Evolutionary conservation across 352 stramenopile genomes (phyloP).

Genomic region (Phytophthora kernoviae): DNA sequence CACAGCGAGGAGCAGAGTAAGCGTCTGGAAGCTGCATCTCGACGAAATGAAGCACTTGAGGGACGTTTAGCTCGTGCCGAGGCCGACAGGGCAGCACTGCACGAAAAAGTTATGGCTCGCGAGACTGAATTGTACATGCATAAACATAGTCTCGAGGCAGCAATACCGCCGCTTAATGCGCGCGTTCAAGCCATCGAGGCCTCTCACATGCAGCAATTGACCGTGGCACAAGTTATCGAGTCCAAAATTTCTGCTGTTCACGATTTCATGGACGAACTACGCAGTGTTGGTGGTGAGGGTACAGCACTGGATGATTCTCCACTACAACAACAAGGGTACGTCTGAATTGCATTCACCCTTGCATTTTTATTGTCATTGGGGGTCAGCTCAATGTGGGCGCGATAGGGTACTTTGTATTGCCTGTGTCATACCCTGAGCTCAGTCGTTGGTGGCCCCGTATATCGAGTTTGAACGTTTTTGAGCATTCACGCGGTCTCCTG

Average conservation of each 20-base stretch:
- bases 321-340: conserved; percentile 54
- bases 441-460: conserved; percentile 25
- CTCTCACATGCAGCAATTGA: conserved; percentile 31
- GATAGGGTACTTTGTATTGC: conserved; percentile 11
- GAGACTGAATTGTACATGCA: conserved; percentile 53
- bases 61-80: conserved; percentile 31
- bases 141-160: conserved; percentile 29
- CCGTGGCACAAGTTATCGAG: conserved; percentile 49
- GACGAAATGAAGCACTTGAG: conserved; percentile 40
- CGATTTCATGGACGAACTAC: conserved; percentile 66
- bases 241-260: conserved; percentile 61
- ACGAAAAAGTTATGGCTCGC: conserved; percentile 48
- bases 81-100: conserved; percentile 34
- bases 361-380: conserved; percentile 16
- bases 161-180: conserved; percentile 27
- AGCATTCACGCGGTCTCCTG: conserved; percentile 58
- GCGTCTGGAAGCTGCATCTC: conserved; percentile 31
- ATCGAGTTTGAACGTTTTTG: conserved; percentile 21
- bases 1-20: conserved; percentile 40
- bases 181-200: conserved; percentile 47
- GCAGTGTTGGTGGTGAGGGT: conserved; percentile 45
- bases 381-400: conserved; percentile 23
- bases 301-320: conserved; percentile 64
- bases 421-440: conserved; percentile 9
- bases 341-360: conserved; percentile 7